A percentile compares a stretch with the other conserved stretches of the same genome.
Evolutionary conservation across 129 eudicot species (phyloP).

Genomic region (Tanacetum coccineum): DNA sequence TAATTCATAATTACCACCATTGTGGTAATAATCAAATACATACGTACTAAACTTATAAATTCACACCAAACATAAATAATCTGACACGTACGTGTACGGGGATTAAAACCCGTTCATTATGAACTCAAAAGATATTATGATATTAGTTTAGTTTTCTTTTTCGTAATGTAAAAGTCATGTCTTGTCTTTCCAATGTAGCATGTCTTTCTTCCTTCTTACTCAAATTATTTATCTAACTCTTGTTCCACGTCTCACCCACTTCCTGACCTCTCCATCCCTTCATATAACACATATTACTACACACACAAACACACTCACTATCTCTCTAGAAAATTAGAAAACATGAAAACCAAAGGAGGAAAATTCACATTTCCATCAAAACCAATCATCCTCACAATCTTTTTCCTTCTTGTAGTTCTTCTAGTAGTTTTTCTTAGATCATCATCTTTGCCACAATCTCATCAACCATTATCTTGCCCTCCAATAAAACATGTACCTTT

Average conservation of each 20-base stretch:
- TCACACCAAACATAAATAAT: too few relatives aligned
- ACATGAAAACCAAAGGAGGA: conserved; percentile 31
- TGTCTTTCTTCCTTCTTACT: conserved; percentile 24
- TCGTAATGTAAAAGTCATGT: neutral
- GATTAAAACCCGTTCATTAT: too few relatives aligned
- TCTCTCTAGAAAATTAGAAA: neutral
- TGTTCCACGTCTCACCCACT: conserved; percentile 36
- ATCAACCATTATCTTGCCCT: conserved; percentile 20
- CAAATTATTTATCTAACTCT: conserved; percentile 21
- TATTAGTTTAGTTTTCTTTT: too few relatives aligned
- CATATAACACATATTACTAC: conserved; percentile 2
- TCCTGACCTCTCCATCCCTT: neutral
- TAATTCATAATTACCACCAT: too few relatives aligned
- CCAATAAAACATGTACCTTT: conserved; percentile 6
- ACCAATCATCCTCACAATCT: conserved; percentile 22
- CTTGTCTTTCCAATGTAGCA: neutral
- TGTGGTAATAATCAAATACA: too few relatives aligned
- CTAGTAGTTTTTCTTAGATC: conserved; percentile 31
- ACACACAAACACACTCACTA: neutral
- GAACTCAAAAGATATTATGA: too few relatives aligned
- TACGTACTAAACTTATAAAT: too few relatives aligned
- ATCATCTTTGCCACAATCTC: conserved; percentile 11
- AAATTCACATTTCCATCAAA: conserved; percentile 21
- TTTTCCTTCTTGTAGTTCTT: conserved; percentile 24
- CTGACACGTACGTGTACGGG: too few relatives aligned